Base-by-base conservation (phyloP, 2,329 filamentous ascomycete species). In the Paecilomyces fulvus region DNA sequence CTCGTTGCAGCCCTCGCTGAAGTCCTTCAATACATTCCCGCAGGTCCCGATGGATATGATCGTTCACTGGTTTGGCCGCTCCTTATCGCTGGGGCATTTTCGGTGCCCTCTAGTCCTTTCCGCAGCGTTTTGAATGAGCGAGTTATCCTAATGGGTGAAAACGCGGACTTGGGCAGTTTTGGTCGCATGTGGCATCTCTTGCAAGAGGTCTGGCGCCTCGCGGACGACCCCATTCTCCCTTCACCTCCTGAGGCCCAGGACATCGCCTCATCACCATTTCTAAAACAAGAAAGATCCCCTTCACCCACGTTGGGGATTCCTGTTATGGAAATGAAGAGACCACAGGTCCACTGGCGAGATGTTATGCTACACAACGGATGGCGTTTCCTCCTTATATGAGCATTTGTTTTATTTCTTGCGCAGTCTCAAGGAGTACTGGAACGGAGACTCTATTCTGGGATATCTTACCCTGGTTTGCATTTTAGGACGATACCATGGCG, bases 41-140 rank as follows among this genome's bases (percentile, higher is more conserved):
- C 85, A 1, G 92, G 92, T 0, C 81, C 84, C 4, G 79, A 83
- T 37, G 92, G 92, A 55, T 96, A 90, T 68, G 94, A 99, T 75
- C 88, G 90, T 66, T 91, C 88, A 57, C 83, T 97, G 23, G 87
- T 91, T 60, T 97, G 94, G 94, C 92, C 95, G 20, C 87, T 96
- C 64, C 85, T 97, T 50, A 85, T 97, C 56, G 88, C 88, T 49
- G 94, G 92, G 56, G 87, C 88, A 5, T 86, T 89, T 65, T 91
- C 89, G 58, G 80, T 85, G 1, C 81, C 87, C 1, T 80, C 79
- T 57, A 92, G 89, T 50, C 72, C 80, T 23, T 95, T 97, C 82
- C 87, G 92, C 61, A 72, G 74, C 37, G 85, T 94, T 70, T 88
- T 97, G 60, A 80, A 85, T 55, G 87, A 92, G 60, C 88, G 94